These are phyloP conservation scores for Lagenidium giganteum DNA, from an alignment of 352 stramenopile genomes.

Conservation along the genomic window DNA sequence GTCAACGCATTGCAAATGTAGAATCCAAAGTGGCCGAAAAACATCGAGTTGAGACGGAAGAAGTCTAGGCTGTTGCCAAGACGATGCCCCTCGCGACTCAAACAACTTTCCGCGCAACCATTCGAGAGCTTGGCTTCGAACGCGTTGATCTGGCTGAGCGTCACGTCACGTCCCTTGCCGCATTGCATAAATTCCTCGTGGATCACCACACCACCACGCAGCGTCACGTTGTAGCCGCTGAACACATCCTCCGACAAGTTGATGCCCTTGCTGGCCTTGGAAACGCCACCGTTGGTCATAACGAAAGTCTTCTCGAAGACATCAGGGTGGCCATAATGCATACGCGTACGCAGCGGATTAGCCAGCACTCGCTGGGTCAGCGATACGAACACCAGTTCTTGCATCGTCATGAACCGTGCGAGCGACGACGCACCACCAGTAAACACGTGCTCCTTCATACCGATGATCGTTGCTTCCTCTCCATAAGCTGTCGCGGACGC, in stretches of 20 bases:
- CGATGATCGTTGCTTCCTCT: too few species aligned
- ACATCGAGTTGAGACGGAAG: slow-evolving; percentile 81
- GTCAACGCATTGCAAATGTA: slow-evolving; percentile 81
- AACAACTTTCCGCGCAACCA: slow-evolving; percentile 59
- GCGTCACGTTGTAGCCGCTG: slow-evolving; percentile 62
- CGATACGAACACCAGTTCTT: slow-evolving; percentile 78
- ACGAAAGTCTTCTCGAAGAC: slow-evolving; percentile 78
- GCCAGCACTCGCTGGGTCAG: slow-evolving; percentile 71
- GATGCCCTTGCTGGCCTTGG: slow-evolving; percentile 75
- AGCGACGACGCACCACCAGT: slow-evolving; percentile 72
- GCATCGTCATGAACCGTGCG: slow-evolving; percentile 76
- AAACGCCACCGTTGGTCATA: slow-evolving; percentile 64
- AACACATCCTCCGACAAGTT: slow-evolving; percentile 84
- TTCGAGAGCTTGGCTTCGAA: slow-evolving; percentile 79
- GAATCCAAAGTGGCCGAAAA: slow-evolving; percentile 78
- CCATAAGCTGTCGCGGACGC: too few species aligned
- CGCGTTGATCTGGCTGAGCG: slow-evolving; percentile 74
- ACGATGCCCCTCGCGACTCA: slow-evolving; percentile 63
- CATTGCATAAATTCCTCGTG: slow-evolving; percentile 82
- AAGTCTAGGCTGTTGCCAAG: slow-evolving; percentile 82
- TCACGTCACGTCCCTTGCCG: slow-evolving; percentile 76
- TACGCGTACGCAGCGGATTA: slow-evolving; percentile 66
- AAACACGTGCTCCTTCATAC: slow-evolving; percentile 83
- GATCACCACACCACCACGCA: slow-evolving; percentile 61
- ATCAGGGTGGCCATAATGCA: slow-evolving; percentile 83